Conservation (phyloP, 2,329 filamentous ascomycete genomes). For the Botryosphaeria agaves region DNA sequence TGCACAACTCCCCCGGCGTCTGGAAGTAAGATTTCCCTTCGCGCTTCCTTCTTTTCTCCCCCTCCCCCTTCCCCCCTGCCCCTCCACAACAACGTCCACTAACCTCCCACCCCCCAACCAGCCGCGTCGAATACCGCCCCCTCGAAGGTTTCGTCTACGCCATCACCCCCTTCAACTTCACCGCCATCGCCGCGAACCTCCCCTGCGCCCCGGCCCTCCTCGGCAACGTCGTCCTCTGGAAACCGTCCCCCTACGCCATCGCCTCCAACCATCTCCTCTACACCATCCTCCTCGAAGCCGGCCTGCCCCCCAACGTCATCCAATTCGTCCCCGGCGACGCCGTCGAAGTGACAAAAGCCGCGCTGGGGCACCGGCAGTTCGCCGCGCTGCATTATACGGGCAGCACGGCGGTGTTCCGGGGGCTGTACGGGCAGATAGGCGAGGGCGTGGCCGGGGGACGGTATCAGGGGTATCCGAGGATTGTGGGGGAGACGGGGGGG, state of each 20-base stretch:
- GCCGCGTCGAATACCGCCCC: conserved; percentile 68
- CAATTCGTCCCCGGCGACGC: conserved; percentile 88
- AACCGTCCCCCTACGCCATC: conserved; percentile 79
- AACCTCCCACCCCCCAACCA: no score
- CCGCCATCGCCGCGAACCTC: conserved; percentile 80
- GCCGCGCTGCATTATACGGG: conserved; percentile 91
- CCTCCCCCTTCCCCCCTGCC: no score
- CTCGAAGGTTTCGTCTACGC: conserved; percentile 94
- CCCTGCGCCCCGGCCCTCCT: conserved; percentile 68
- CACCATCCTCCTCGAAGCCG: conserved; percentile 79
- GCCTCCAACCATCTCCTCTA: conserved; percentile 86
- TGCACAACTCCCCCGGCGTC: conserved; percentile 63
- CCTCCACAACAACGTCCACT: no score
- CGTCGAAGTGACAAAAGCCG: conserved; percentile 61
- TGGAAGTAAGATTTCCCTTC: conserved; percentile 50
- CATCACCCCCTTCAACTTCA: conserved; percentile 93
- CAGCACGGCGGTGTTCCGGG: conserved; percentile 79
- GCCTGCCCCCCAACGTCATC: conserved; percentile 75
- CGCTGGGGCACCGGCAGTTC: conserved; percentile 63
- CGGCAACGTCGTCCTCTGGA: conserved; percentile 93
- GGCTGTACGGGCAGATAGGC: conserved; percentile 74
- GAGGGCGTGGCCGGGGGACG: conserved; percentile 62
- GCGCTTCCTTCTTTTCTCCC: no score
- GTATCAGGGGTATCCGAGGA: conserved; percentile 72
- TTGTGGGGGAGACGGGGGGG: conserved; percentile 80